Evolutionary conservation across 331 rosid species (phyloP).

Genomic region (Quercus tomentella): DNA sequence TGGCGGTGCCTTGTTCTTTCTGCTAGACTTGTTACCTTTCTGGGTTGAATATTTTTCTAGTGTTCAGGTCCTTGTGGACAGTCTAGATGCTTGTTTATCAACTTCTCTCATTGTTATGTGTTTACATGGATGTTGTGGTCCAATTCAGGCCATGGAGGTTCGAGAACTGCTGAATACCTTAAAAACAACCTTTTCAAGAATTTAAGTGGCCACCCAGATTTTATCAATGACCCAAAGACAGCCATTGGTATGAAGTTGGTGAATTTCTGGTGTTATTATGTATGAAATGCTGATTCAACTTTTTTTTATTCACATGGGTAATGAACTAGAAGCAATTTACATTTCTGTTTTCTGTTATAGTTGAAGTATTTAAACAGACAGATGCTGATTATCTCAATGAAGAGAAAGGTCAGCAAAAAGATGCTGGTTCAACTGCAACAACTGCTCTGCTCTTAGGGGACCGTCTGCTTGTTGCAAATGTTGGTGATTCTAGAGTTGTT

Average conservation of each 20-base stretch:
- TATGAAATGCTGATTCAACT: not conserved
- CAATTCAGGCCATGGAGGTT: slow-evolving; percentile 80
- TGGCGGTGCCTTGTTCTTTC: not conserved
- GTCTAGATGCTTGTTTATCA: not conserved
- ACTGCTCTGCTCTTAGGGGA: slow-evolving; percentile 77
- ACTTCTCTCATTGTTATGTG: slow-evolving; percentile 4
- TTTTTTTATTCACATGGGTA: not conserved
- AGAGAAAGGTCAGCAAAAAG: slow-evolving; percentile 68
- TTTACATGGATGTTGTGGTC: slow-evolving; percentile 8
- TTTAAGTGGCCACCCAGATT: slow-evolving; percentile 70
- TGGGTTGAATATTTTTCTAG: not conserved
- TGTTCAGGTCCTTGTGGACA: not conserved
- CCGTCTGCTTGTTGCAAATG: slow-evolving; percentile 82
- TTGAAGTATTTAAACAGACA: slow-evolving; percentile 75
- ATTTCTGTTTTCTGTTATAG: slow-evolving; percentile 34
- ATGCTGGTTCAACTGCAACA: slow-evolving; percentile 93
- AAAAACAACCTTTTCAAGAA: slow-evolving; percentile 73
- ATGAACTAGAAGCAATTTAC: not conserved
- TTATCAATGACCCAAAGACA: slow-evolving; percentile 71
- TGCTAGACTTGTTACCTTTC: not conserved
- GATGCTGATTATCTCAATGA: slow-evolving; percentile 74
- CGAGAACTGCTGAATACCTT: slow-evolving; percentile 79
- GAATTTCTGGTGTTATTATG: slow-evolving; percentile 2
- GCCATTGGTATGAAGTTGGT: slow-evolving; percentile 55
- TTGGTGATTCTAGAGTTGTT: slow-evolving; percentile 93